Evolutionary conservation across 768 basidiomycete genomes (phyloP), one percentile per base, ranked within the genome.

Genomic region (Serendipita sp.): DNA sequence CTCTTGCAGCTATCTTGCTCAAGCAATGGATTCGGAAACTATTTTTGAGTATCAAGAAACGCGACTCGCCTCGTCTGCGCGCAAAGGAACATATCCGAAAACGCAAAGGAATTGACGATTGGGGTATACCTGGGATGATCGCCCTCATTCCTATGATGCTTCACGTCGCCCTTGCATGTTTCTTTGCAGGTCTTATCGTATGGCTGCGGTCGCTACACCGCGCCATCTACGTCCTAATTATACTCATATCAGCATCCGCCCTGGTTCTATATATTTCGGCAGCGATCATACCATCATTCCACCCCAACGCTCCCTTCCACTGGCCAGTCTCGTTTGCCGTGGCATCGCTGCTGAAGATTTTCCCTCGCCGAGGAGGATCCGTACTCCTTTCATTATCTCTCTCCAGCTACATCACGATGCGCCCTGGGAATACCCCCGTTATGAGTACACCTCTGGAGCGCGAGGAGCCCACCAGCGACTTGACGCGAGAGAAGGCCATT

Each of bases 1-100:
- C 61, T 11, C 20, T 61, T 5, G 38, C 20, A 16, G 38, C 38
- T n/a, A 61, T 61, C 13, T 31, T 61, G 28, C 24, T 61, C 41
- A 61, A 61, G 41, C 61, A 61, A 30, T 61, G 61, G 61, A 28
- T 31, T 7, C 61, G 43, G 24, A 48, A 48, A 28, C 7, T 48
- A 9, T 48, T 48, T n/a, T 22, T 61, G 11, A 30, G 43, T 42
- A 61, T 41, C 61, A 61, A 61, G 1, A 42, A 30, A 14, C 34
- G 30, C 41, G 16, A 3, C 34, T 38, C 34, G 14, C 34, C 34
- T 38, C 34, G 34, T 7, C 7, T 7, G 7, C 34, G 34, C 5
- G 34, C 34, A 5, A 5, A 14, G 14, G 43, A 38, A 41, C 41
- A 34, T 61, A n/a, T 42, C 61, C 30, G 22, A 41, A 33, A 22